Base-by-base conservation (phyloP, 1,139 yeast genomes). In the Saccharomyces pastorianus region DNA sequence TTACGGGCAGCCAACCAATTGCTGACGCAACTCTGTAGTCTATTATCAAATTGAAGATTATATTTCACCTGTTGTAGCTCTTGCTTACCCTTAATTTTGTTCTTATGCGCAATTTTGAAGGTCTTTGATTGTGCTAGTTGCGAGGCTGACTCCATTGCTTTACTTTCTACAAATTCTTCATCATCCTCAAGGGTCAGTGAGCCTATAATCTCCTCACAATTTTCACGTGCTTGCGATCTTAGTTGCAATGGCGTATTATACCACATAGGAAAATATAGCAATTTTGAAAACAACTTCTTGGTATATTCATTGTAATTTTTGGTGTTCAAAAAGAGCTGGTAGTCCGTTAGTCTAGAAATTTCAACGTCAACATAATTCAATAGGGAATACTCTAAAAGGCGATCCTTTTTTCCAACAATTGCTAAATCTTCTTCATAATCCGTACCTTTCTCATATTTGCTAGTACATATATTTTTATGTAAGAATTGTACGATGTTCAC, bases 191-290 rank as follows among this genome's bases (percentile, higher is more conserved):
- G 56, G 1, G 48, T 38, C 17, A 55, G 26, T 31, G 56, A 52
- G 0, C 71, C 72, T 26, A 66, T 51, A 26, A 64, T 68, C 14
- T 55, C 52, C 55, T 58, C 73, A 73, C 78, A 81, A 64, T 62
- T 72, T 64, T 64, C 72, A 67, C 57, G 61, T 1, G 93, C 90
- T 20, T 67, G 60, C 38, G 73, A 66, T 62, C 80, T 75, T 57
- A 80, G 77, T 49, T 75, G 74, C 55, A 85, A 65, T 0, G 96
- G 90, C 47, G 87, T 83, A 58, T 83, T 83, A 68, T 88, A 88
- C 80, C 88, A 91, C 84, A 88, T 82, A 5, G 96, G 96, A 70
- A 88, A 88, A 2, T 93, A 88, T 38, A 88, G 72, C 58, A 82
- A 76, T 3, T 72, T 62, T 41, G 80, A 74, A 65, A 85, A 84